These are phyloP conservation scores for Fusarium sterilihyphosum DNA, from an alignment of 2,329 filamentous ascomycete genomes.

Conservation along the genomic window DNA sequence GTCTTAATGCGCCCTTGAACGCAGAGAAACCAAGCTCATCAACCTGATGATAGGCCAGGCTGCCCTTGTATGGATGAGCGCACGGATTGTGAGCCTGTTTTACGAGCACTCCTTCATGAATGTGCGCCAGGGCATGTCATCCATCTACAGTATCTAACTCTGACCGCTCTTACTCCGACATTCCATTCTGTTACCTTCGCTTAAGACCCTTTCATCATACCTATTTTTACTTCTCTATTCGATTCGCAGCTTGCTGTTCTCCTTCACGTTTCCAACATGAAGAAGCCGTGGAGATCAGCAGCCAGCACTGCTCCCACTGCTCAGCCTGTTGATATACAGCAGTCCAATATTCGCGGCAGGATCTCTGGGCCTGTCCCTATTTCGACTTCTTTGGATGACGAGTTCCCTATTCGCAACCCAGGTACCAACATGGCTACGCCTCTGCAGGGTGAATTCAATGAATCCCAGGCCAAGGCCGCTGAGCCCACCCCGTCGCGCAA, in stretches of 20 bases:
- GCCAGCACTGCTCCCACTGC: constrained; percentile 47
- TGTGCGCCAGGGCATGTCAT: constrained; percentile 35
- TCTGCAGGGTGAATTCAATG: constrained; percentile 40
- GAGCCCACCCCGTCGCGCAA: constrained; percentile 14
- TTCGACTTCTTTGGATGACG: constrained; percentile 58
- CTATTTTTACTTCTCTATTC: not conserved
- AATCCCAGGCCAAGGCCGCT: constrained; percentile 18
- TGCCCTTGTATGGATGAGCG: constrained; percentile 40
- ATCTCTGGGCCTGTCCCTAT: constrained; percentile 72
- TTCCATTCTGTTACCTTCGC: constrained; percentile 26
- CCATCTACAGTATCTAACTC: constrained; percentile 11
- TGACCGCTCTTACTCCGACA: constrained; percentile 23
- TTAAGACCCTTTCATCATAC: constrained; percentile 8
- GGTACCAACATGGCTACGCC: constrained; percentile 49
- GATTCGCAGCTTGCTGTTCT: not conserved
- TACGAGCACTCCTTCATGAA: constrained; percentile 34
- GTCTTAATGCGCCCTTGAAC: constrained; percentile 22
- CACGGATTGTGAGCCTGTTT: constrained; percentile 38
- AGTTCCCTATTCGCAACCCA: constrained; percentile 62
- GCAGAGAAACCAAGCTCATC: constrained; percentile 22
- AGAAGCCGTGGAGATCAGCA: constrained; percentile 58
- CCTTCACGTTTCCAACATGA: constrained; percentile 46
- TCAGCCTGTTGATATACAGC: constrained; percentile 46
- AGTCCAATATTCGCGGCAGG: constrained; percentile 63
- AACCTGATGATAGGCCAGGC: constrained; percentile 38